Percentiles rank a stretch among this genome's conserved stretches.
These are phyloP conservation scores for Aquanectria penicillioides DNA, from an alignment of 2,329 filamentous ascomycete genomes.

Conservation along the genomic window DNA sequence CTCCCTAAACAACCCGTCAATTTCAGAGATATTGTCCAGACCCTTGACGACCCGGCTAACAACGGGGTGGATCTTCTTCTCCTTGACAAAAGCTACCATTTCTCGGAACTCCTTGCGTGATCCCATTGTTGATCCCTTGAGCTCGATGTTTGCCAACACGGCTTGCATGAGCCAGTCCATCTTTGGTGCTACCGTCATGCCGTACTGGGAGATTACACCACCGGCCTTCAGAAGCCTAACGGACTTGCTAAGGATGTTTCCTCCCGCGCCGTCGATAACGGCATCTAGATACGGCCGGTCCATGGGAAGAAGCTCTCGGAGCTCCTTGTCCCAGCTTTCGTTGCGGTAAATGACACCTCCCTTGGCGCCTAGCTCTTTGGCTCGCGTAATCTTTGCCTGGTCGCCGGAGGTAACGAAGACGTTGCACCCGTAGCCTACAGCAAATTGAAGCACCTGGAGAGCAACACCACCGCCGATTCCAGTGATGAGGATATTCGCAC, in stretches of 20 bases:
- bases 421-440: slow-evolving; percentile 75
- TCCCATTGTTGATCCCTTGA: slow-evolving; percentile 90
- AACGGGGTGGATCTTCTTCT: slow-evolving; percentile 78
- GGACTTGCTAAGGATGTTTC: slow-evolving; percentile 79
- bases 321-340: slow-evolving; percentile 81
- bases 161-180: slow-evolving; percentile 89
- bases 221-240: slow-evolving; percentile 79
- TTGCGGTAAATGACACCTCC: slow-evolving; percentile 88
- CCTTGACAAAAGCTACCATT: slow-evolving; percentile 84
- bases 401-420: slow-evolving; percentile 86
- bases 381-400: slow-evolving; percentile 78
- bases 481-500: slow-evolving; percentile 83
- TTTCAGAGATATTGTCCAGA: slow-evolving; percentile 78
- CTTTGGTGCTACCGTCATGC: slow-evolving; percentile 88
- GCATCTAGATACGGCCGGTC: slow-evolving; percentile 79
- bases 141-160: slow-evolving; percentile 86
- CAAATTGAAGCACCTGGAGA: slow-evolving; percentile 83
- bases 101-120: slow-evolving; percentile 89
- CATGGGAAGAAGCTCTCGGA: slow-evolving; percentile 69
- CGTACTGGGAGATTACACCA: slow-evolving; percentile 86
- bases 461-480: slow-evolving; percentile 95
- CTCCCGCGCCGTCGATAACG: slow-evolving; percentile 91
- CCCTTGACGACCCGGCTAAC: slow-evolving; percentile 80
- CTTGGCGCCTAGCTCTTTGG: slow-evolving; percentile 76
- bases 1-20: slow-evolving; percentile 85